Percentiles rank a stretch among this genome's conserved stretches.
These are phyloP conservation scores for Lactuca sativa DNA, from an alignment of 129 eudicot genomes.

Conservation along the genomic window DNA sequence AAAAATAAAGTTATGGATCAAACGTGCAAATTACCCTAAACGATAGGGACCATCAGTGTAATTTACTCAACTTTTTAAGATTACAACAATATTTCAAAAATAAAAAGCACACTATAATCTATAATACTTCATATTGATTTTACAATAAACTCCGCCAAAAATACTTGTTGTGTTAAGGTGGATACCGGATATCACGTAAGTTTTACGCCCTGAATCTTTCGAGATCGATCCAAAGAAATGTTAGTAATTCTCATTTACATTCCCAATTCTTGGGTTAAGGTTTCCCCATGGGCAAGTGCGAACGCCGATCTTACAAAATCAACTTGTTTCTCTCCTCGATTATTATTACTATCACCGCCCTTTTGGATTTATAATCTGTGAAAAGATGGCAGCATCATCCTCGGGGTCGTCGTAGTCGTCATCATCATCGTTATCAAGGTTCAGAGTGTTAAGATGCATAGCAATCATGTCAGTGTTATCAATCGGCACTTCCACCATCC, in stretches of 20 bases:
- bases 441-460: constrained; percentile 65
- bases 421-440: constrained; percentile 54
- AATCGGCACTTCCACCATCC: constrained; percentile 29
- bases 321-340: background rate
- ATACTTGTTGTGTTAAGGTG: background rate
- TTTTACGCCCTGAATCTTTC: constrained; percentile 24
- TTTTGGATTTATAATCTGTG: constrained; percentile 63
- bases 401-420: constrained; percentile 27
- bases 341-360: constrained; percentile 40
- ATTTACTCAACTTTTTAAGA: background rate
- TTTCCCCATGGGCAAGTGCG: too few species aligned
- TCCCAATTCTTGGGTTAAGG: too few species aligned
- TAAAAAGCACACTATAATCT: background rate
- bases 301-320: background rate
- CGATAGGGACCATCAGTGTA: too few species aligned
- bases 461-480: constrained; percentile 50
- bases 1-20: too few species aligned
- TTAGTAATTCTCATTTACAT: too few species aligned
- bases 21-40: too few species aligned
- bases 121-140: background rate
- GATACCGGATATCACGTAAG: constrained; percentile 18
- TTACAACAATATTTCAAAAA: background rate
- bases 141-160: too few species aligned
- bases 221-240: constrained; percentile 24
- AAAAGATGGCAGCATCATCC: constrained; percentile 48